A percentile compares a stretch with the other conserved stretches of the same genome.
phyloP scores from a whole-genome alignment of 2,329 filamentous ascomycete species.

The Teratosphaeria destructans region DNA sequence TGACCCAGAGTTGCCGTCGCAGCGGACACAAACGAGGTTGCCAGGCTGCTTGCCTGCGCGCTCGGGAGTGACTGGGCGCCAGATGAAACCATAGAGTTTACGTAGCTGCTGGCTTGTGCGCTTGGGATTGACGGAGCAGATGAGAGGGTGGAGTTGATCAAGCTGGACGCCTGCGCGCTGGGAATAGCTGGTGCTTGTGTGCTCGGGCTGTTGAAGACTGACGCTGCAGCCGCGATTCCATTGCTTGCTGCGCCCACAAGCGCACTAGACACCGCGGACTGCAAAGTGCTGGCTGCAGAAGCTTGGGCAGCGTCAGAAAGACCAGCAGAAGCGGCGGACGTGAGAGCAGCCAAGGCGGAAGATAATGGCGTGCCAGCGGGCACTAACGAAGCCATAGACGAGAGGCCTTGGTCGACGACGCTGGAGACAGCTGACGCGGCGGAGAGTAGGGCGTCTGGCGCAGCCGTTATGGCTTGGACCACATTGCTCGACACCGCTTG shows the following conservation, averaged over 20 bases:
- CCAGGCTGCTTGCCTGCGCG: background rate
- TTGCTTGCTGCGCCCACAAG: background rate
- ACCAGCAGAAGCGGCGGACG: background rate
- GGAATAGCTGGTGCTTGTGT: too few relatives aligned
- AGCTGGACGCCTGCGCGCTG: too few relatives aligned
- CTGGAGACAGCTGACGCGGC: background rate
- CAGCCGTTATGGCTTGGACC: background rate
- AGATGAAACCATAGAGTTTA: too few relatives aligned
- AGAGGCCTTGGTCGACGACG: background rate
- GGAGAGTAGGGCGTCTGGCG: background rate
- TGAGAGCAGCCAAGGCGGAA: background rate
- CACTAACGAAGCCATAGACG: background rate
- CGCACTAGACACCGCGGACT: background rate
- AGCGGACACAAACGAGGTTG: background rate
- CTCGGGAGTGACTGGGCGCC: too few relatives aligned
- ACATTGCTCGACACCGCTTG: background rate
- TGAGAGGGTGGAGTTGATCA: too few relatives aligned
- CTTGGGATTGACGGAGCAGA: too few relatives aligned
- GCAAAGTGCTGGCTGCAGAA: background rate
- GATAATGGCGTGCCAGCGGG: too few relatives aligned
- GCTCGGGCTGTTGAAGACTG: too few relatives aligned
- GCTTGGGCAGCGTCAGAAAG: background rate
- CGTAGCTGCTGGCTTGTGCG: too few relatives aligned
- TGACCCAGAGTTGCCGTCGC: background rate
- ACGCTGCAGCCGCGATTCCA: background rate